phyloP scores from a whole-genome alignment of 2,329 filamentous ascomycete species.

The Pleoardoris graminearum region DNA sequence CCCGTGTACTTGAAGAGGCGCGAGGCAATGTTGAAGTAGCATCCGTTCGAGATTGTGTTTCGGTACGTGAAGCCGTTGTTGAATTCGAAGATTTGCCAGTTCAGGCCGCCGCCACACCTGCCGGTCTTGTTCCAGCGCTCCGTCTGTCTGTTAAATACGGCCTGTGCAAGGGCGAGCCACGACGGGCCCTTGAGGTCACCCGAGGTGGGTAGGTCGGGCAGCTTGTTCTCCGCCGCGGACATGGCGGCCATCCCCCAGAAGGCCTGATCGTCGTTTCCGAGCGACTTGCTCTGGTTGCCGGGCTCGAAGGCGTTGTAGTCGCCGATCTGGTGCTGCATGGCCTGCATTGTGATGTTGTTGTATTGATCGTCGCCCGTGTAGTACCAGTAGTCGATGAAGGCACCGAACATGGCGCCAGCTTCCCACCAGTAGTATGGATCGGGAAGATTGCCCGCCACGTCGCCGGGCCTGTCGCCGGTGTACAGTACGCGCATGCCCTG shows the following conservation, averaged over 20 bases:
- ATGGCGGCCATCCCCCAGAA: slow-evolving; percentile 64
- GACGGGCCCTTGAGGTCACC: slow-evolving; percentile 55
- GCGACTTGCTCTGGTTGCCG: slow-evolving; percentile 63
- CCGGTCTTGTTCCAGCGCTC: slow-evolving; percentile 68
- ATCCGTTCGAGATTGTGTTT: slow-evolving; percentile 78
- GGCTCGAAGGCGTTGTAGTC: slow-evolving; percentile 77
- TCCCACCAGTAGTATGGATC: slow-evolving; percentile 52
- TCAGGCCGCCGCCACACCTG: slow-evolving; percentile 71
- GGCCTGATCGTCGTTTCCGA: slow-evolving; percentile 61
- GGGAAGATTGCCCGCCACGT: slow-evolving; percentile 61
- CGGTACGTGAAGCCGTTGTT: slow-evolving; percentile 83
- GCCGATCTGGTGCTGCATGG: slow-evolving; percentile 74
- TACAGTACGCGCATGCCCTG: slow-evolving; percentile 67
- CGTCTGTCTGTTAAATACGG: slow-evolving; percentile 73
- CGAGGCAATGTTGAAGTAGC: slow-evolving; percentile 79
- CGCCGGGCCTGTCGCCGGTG: slow-evolving; percentile 62
- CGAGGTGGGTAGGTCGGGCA: slow-evolving; percentile 41
- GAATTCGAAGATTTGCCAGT: slow-evolving; percentile 78
- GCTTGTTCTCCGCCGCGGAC: slow-evolving; percentile 59
- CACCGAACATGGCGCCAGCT: slow-evolving; percentile 46
- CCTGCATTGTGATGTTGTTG: slow-evolving; percentile 50
- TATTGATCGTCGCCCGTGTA: slow-evolving; percentile 48
- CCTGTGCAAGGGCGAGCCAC: slow-evolving; percentile 69
- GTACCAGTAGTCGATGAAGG: slow-evolving; percentile 49
- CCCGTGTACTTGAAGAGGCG: slow-evolving; percentile 71